Evolutionary conservation across 352 stramenopile genomes (phyloP).

Genomic region (Pythium aquatile): DNA sequence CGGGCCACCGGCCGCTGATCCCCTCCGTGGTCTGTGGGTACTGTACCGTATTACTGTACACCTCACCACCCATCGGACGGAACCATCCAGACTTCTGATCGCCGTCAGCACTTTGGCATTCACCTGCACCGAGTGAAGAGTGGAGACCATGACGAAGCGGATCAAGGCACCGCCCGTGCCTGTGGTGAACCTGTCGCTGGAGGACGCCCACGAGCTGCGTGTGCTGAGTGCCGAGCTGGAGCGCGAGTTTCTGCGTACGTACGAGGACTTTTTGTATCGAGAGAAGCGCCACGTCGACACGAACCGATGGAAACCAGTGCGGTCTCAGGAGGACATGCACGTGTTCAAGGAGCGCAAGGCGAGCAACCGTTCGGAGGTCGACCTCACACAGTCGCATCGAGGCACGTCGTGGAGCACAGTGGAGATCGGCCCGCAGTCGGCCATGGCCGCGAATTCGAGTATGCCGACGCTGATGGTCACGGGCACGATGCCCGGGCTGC

Average conservation of each 20-base stretch:
- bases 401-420: constrained; percentile 11
- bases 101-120: neutral
- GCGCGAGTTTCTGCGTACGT: constrained; percentile 36
- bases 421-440: constrained; percentile 44
- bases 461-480: constrained; percentile 33
- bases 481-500: constrained; percentile 33
- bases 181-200: constrained; percentile 5
- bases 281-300: constrained; percentile 27
- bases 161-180: constrained; percentile 5
- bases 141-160: constrained; percentile 14
- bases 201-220: constrained; percentile 22
- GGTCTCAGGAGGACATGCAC: constrained; percentile 32
- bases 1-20: neutral
- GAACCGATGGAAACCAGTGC: constrained; percentile 47
- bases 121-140: neutral
- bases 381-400: neutral
- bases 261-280: constrained; percentile 41
- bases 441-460: constrained; percentile 40
- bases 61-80: no score
- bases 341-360: constrained; percentile 38
- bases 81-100: no score
- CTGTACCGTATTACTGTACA: no score
- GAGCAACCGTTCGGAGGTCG: neutral
- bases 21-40: no score
- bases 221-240: constrained; percentile 21